Conservation (phyloP, 1,284 basidiomycete species). For the Gymnopus androsaceus region DNA sequence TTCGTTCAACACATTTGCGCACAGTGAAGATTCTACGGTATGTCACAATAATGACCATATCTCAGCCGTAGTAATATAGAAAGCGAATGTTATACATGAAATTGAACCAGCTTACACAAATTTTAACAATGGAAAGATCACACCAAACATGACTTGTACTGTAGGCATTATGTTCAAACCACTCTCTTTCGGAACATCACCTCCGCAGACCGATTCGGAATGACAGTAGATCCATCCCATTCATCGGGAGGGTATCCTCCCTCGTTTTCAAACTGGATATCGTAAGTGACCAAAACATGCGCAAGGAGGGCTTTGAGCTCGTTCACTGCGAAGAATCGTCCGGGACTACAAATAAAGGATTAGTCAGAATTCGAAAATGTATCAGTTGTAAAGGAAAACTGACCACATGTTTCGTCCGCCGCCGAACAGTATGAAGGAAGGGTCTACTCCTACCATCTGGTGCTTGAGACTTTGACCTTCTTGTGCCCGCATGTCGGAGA, state of each 20-base stretch:
- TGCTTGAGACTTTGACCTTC: conserved; percentile 25
- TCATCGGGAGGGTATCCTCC: conserved; percentile 14
- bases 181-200: conserved; percentile 20
- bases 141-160: too few species aligned
- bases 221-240: conserved; percentile 14
- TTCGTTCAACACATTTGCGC: too few species aligned
- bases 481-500: conserved; percentile 16
- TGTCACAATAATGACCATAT: too few species aligned
- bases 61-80: too few species aligned
- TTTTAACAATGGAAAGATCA: too few species aligned
- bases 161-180: too few species aligned
- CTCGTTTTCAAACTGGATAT: conserved; percentile 36
- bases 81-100: too few species aligned
- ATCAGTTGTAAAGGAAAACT: background rate
- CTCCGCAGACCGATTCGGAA: conserved; percentile 14
- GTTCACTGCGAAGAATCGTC: conserved; percentile 44
- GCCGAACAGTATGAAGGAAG: conserved; percentile 31
- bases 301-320: conserved; percentile 43
- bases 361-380: conserved; percentile 9
- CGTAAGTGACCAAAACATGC: conserved; percentile 40
- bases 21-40: too few species aligned
- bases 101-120: too few species aligned
- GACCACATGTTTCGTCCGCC: conserved; percentile 34
- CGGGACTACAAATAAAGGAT: conserved; percentile 29
- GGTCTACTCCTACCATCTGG: conserved; percentile 11